Base-by-base conservation (phyloP, 805 yeast species). In the Ogataea trehaloabstinens region DNA sequence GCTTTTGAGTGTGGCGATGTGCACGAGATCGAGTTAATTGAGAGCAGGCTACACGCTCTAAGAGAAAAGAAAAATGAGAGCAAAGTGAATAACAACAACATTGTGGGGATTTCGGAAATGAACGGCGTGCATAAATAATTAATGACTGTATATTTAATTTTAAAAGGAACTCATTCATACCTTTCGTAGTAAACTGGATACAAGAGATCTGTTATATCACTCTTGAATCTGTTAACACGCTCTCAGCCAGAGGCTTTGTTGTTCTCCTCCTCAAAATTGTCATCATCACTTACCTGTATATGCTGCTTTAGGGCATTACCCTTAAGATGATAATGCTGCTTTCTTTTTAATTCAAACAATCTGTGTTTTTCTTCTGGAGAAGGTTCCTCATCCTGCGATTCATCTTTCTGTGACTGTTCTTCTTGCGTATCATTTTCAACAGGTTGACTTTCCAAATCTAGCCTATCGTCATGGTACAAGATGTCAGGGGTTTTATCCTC, bases 261-360 rank as follows among this genome's bases (percentile, higher is more conserved):
- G 25, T 8, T 12, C 25, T 12, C 25, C 12, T 27, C 17, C 15
- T 27, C 30, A n/a, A 11, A 11, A 12, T 44, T 48, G 7, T 53
- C 58, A 5, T 63, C 64, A 25, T 63, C 66, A 11, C 51, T 57
- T 18, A 55, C 49, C 21, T 59, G 61, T 28, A 72, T 53, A 0
- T 68, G 68, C 27, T 67, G 68, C 31, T 66, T 68, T 28, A 82
- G 69, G 4, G 69, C 74, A 24, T 62, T 62, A 2, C 72, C 80
- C 45, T 74, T 75, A 60, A 69, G 50, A 52, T 82, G 86, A 60
- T 88, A 88, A 61, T 89, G 96, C 41, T 74, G 67, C 55, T 85
- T 87, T 56, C 96, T 76, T 74, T 79, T 70, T 50, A 82, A 84
- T 60, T 85, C 95, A 53, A 89, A 89, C 44, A 69, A 62, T 42